Evolutionary conservation across 306 rosid species (phyloP).

Genomic region (Luffa aegyptiaca): DNA sequence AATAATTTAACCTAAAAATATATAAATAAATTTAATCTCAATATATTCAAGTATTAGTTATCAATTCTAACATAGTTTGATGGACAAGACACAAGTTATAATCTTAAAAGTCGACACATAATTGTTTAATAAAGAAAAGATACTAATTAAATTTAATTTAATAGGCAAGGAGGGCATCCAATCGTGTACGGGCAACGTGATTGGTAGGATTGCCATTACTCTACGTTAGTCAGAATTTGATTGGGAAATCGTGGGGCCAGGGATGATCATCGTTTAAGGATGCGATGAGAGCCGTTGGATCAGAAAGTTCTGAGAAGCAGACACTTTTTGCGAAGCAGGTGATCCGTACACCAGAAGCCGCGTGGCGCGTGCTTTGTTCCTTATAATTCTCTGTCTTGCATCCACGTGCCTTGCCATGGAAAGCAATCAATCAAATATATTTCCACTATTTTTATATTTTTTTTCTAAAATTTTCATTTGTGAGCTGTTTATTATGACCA

Average conservation of each 20-base stretch:
- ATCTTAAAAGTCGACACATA: too few species aligned
- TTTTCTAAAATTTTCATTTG: too few species aligned
- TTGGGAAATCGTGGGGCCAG: neutral
- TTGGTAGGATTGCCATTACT: neutral
- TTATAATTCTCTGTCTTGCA: neutral
- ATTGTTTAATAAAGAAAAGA: too few species aligned
- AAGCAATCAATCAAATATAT: neutral
- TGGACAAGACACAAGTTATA: too few species aligned
- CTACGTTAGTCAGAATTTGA: neutral
- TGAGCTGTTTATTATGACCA: too few species aligned
- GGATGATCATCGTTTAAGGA: neutral
- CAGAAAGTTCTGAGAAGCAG: neutral
- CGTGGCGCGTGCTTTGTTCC: neutral
- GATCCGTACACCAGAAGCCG: neutral
- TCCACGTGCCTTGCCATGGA: neutral
- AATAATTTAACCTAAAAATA: too few species aligned
- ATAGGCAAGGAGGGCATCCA: neutral
- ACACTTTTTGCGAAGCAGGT: neutral
- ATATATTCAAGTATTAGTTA: too few species aligned
- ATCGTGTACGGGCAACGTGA: neutral
- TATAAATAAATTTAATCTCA: too few species aligned
- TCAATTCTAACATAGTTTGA: too few species aligned
- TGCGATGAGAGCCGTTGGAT: neutral
- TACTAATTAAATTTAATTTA: neutral
- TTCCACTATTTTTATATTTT: too few species aligned